Conservation (phyloP, 257 asterid species). For the Pogostemon cablin region DNA sequence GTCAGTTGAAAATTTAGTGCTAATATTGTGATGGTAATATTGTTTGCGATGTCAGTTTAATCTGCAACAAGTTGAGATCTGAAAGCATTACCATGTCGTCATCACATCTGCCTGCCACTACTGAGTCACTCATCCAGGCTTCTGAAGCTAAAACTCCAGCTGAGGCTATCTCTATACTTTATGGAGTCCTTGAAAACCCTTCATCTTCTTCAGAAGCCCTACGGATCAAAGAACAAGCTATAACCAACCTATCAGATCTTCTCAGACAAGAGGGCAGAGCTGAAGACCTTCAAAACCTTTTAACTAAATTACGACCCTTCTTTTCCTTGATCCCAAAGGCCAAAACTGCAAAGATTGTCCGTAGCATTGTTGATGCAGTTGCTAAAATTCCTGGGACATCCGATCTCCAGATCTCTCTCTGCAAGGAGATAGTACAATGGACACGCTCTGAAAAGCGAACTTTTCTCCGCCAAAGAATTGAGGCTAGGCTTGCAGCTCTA, state of each 20-base stretch:
- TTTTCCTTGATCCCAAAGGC: slow-evolving; percentile 69
- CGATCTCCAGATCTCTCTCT: slow-evolving; percentile 61
- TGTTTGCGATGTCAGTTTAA: slow-evolving; percentile 1
- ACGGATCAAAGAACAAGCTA: slow-evolving; percentile 57
- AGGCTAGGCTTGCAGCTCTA: slow-evolving; percentile 65
- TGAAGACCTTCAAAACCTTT: slow-evolving; percentile 52
- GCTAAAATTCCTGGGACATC: slow-evolving; percentile 65
- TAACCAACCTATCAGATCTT: slow-evolving; percentile 55
- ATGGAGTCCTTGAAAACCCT: slow-evolving; percentile 50
- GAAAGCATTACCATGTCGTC: slow-evolving; percentile 48
- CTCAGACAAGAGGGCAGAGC: slow-evolving; percentile 61
- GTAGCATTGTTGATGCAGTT: slow-evolving; percentile 55
- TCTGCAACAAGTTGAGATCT: slow-evolving; percentile 38
- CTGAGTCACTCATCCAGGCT: slow-evolving; percentile 53
- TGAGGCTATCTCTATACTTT: slow-evolving; percentile 57
- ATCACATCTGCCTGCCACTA: slow-evolving; percentile 43
- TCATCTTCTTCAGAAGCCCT: slow-evolving; percentile 63
- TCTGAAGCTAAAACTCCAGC: slow-evolving; percentile 53
- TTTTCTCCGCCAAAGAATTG: slow-evolving; percentile 64
- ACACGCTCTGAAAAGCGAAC: slow-evolving; percentile 62
- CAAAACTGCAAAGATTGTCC: slow-evolving; percentile 71
- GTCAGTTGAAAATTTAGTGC: background rate
- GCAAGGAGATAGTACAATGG: slow-evolving; percentile 70
- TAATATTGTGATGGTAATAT: slow-evolving; percentile 6
- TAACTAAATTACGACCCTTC: slow-evolving; percentile 54